phyloP scores from a whole-genome alignment of 805 yeast species.

The Kazachstania bromeliacearum region DNA sequence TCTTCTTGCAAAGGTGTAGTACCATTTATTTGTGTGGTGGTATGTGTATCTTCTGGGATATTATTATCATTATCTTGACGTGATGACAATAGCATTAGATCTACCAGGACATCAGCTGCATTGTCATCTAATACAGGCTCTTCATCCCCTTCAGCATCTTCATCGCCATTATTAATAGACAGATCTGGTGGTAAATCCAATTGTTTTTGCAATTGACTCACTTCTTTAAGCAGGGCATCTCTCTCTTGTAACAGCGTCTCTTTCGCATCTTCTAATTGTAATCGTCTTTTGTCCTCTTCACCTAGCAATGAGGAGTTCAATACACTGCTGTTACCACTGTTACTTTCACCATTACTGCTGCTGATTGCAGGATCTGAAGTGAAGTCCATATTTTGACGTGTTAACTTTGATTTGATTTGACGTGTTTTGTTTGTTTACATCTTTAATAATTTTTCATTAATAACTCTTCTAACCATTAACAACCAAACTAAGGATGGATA shows the following conservation, averaged over 20 bases:
- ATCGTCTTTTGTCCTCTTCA: slow-evolving; percentile 10
- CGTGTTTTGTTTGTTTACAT: not conserved
- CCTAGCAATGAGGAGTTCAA: slow-evolving; percentile 6
- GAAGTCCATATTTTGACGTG: slow-evolving; percentile 15
- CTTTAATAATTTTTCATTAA: too few species aligned
- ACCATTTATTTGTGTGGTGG: slow-evolving; percentile 11
- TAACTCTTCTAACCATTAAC: too few species aligned
- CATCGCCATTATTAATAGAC: not conserved
- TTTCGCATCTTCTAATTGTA: slow-evolving; percentile 15
- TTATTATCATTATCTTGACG: not conserved
- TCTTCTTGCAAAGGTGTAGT: slow-evolving; percentile 13
- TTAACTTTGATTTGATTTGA: not conserved
- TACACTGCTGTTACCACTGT: not conserved
- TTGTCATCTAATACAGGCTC: slow-evolving; percentile 5
- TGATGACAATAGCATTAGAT: slow-evolving; percentile 9
- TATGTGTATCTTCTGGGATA: not conserved
- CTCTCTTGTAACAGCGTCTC: slow-evolving; percentile 14
- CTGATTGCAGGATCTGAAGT: slow-evolving; percentile 15
- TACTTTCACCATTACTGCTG: not conserved
- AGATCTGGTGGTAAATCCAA: not conserved
- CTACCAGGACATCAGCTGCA: slow-evolving; percentile 7
- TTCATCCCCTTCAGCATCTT: not conserved
- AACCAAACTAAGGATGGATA: too few species aligned
- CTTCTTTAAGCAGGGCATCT: slow-evolving; percentile 11
- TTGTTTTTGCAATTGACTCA: slow-evolving; percentile 8